phyloP scores from a whole-genome alignment of 257 asterid species.

The Datura wrightii region DNA sequence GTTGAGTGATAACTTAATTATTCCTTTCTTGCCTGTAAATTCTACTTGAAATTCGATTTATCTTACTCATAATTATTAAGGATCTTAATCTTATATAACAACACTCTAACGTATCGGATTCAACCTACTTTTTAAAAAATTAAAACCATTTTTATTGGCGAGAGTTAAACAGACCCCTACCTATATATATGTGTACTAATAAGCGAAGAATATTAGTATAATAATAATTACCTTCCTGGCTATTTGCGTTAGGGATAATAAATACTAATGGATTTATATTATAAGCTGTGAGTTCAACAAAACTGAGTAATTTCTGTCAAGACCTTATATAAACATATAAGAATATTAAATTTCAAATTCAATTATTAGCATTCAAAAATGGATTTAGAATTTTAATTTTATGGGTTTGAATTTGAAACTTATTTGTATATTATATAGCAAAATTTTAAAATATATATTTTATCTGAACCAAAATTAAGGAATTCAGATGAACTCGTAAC shows the following conservation, averaged over 20 bases:
- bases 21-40: not conserved
- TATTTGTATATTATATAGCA: not conserved
- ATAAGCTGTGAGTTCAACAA: not conserved
- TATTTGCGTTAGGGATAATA: not conserved
- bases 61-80: not conserved
- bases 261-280: not conserved
- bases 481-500: too few relatives aligned
- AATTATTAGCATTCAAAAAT: too few relatives aligned
- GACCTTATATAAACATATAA: too few relatives aligned
- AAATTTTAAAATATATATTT: not conserved
- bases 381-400: not conserved
- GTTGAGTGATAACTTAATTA: constrained; percentile 13
- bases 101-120: too few relatives aligned
- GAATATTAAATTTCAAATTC: not conserved
- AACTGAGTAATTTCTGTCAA: not conserved
- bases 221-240: not conserved
- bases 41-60: not conserved
- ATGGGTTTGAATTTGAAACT: not conserved
- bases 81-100: not conserved
- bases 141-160: not conserved
- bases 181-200: not conserved
- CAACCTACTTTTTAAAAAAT: not conserved
- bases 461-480: too few relatives aligned
- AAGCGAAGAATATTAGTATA: not conserved
- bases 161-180: not conserved